Percentiles rank a stretch among this genome's conserved stretches.
Evolutionary conservation across 257 asterid genomes (phyloP).

Genomic region (Thymus mandschuricus): DNA sequence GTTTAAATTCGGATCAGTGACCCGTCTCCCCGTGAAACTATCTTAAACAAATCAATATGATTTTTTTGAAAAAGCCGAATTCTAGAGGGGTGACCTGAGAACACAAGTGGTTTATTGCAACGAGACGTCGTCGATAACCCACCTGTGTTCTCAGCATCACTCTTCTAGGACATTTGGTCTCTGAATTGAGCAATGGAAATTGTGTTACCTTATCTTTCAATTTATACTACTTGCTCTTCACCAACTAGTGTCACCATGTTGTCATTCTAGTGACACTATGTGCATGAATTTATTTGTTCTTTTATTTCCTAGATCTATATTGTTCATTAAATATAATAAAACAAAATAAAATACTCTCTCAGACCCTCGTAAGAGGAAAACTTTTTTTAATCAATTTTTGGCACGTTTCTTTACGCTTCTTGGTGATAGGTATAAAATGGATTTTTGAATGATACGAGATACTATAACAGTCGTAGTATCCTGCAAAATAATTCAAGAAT

Average conservation of each 20-base stretch:
- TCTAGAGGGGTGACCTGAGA: conserved; percentile 57
- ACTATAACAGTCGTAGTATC: too few relatives aligned
- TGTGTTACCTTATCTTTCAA: neutral
- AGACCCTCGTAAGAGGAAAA: too few relatives aligned
- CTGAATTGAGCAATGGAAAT: neutral
- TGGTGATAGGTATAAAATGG: too few relatives aligned
- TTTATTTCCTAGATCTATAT: too few relatives aligned
- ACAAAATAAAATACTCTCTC: too few relatives aligned
- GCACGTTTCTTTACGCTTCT: too few relatives aligned
- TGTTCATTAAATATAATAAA: too few relatives aligned
- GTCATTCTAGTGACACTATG: conserved; percentile 46
- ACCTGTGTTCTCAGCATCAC: conserved; percentile 55
- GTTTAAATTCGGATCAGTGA: neutral
- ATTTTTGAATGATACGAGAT: too few relatives aligned
- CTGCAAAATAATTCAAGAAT: too few relatives aligned
- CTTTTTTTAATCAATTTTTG: too few relatives aligned
- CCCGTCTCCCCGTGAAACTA: neutral
- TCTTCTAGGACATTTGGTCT: conserved; percentile 37
- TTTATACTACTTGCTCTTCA: conserved; percentile 11
- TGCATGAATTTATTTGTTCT: neutral
- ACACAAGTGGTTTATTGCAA: conserved; percentile 39
- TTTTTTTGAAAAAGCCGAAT: neutral
- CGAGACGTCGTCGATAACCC: conserved; percentile 6
- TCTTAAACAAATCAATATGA: neutral
- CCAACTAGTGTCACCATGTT: conserved; percentile 26